Conservation (phyloP, 768 basidiomycete genomes). For the Mycena olivaceomarginata region DNA sequence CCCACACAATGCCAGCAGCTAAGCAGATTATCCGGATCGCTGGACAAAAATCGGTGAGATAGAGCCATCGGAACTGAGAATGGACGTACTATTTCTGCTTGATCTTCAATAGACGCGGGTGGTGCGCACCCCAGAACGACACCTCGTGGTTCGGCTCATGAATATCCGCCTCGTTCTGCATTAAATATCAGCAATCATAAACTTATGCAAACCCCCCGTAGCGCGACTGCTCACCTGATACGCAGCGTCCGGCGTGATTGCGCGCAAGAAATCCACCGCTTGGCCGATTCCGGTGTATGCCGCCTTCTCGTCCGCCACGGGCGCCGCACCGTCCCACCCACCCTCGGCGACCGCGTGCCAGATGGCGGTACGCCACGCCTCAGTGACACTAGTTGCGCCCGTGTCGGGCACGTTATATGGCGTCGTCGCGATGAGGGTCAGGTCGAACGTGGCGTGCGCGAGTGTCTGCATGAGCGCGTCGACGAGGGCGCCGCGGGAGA, state of each 20-base stretch:
- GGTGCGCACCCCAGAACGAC: slow-evolving; percentile 53
- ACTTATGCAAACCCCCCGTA: background rate
- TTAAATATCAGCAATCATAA: background rate
- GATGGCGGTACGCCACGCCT: slow-evolving; percentile 53
- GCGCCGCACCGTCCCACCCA: slow-evolving; percentile 51
- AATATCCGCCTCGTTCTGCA: slow-evolving; percentile 54
- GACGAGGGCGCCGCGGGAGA: slow-evolving; percentile 42
- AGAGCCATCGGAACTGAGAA: background rate
- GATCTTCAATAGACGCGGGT: slow-evolving; percentile 48
- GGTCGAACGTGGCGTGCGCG: slow-evolving; percentile 40
- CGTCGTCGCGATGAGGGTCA: slow-evolving; percentile 46
- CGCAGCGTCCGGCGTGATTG: slow-evolving; percentile 51
- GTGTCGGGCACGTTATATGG: slow-evolving; percentile 49
- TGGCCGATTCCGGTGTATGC: slow-evolving; percentile 44
- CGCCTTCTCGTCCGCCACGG: slow-evolving; percentile 42
- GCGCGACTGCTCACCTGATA: slow-evolving; percentile 45
- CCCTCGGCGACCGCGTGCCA: slow-evolving; percentile 50
- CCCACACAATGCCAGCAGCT: slow-evolving; percentile 55
- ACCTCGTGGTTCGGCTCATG: slow-evolving; percentile 54
- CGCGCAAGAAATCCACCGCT: slow-evolving; percentile 47
- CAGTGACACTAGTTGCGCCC: slow-evolving; percentile 49
- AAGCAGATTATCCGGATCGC: slow-evolving; percentile 50
- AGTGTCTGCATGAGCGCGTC: slow-evolving; percentile 46
- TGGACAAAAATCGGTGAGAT: slow-evolving; percentile 19
- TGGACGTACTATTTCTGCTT: slow-evolving; percentile 53